These are phyloP conservation scores for Solanum sitiens DNA, from an alignment of 257 asterid species.

Conservation along the genomic window DNA sequence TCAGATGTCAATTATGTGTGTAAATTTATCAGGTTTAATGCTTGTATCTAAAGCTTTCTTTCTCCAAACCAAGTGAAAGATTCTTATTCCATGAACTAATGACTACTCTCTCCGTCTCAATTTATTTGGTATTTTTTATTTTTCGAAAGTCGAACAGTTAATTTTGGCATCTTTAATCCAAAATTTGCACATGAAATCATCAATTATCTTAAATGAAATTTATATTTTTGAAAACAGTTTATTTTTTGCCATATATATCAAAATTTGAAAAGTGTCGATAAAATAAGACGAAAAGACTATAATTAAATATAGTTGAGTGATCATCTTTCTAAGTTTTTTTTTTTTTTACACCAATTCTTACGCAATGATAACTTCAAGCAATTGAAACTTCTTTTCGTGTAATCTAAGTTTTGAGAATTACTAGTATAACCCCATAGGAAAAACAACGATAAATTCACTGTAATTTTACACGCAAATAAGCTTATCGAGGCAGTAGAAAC, in stretches of 20 bases:
- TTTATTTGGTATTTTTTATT: no score
- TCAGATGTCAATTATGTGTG: not conserved
- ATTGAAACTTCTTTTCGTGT: not conserved
- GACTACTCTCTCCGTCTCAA: not conserved
- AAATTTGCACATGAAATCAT: rapidly evolving
- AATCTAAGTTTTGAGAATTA: not conserved
- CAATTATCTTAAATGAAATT: no score
- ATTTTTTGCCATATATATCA: no score
- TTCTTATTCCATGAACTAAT: not conserved
- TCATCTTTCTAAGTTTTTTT: not conserved
- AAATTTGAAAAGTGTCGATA: no score
- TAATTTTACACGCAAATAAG: not conserved
- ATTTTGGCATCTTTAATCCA: no score
- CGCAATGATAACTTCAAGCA: not conserved
- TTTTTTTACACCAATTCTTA: not conserved
- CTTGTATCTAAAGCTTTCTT: not conserved
- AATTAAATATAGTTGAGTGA: not conserved
- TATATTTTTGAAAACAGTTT: no score
- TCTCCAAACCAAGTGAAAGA: not conserved
- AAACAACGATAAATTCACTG: no score
- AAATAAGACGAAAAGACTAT: no score
- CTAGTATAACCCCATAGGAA: not conserved
- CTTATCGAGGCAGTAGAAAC: not conserved
- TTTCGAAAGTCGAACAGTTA: no score
- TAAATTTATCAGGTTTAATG: not conserved